Conservation (phyloP, 305 asterid species). For the Stenogyne calaminthoides region DNA sequence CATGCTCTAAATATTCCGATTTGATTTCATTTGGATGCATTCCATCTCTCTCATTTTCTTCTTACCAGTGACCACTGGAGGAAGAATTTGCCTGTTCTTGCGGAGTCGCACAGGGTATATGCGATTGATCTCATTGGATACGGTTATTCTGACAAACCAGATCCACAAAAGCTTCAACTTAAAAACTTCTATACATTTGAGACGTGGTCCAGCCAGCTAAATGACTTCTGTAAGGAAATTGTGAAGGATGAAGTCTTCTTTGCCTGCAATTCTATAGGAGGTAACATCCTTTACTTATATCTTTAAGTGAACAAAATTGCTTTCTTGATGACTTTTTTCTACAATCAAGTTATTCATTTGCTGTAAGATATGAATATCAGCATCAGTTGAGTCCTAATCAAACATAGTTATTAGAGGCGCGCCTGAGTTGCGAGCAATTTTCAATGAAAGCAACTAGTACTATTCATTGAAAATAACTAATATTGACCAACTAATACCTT, state of each 20-base stretch:
- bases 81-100: constrained; percentile 86
- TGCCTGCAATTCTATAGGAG: constrained; percentile 96
- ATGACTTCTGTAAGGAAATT: constrained; percentile 77
- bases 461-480: too few relatives aligned
- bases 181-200: constrained; percentile 78
- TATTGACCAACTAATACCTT: too few relatives aligned
- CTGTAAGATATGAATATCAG: neutral
- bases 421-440: neutral
- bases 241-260: constrained; percentile 74
- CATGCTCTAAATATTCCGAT: constrained; percentile 7
- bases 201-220: constrained; percentile 93
- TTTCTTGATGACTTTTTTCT: neutral
- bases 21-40: constrained; percentile 5
- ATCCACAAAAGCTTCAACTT: constrained; percentile 58
- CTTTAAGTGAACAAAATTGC: constrained; percentile 6
- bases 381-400: neutral
- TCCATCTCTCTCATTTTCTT: constrained; percentile 4
- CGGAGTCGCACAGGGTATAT: constrained; percentile 74
- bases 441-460: too few relatives aligned
- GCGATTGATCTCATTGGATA: constrained; percentile 94
- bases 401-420: neutral
- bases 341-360: neutral
- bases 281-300: constrained; percentile 41
- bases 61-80: constrained; percentile 91
- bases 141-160: constrained; percentile 98